Evolutionary conservation across 2,329 filamentous ascomycete genomes (phyloP).

Genomic region (Cladosporium sp.): DNA sequence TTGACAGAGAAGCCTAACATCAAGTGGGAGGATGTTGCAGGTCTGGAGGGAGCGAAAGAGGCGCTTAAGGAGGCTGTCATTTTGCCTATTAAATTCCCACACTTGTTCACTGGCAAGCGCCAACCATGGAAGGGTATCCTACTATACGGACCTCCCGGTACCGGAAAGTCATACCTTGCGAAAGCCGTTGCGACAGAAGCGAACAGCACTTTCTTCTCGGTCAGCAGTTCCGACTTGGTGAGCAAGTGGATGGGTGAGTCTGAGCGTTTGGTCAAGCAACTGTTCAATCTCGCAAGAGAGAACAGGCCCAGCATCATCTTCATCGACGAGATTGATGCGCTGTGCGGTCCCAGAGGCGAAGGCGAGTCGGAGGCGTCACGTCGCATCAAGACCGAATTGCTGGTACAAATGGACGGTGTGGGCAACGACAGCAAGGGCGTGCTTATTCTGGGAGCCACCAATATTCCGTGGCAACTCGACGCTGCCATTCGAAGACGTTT

Average conservation of each 20-base stretch:
- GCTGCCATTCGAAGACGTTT: slow-evolving; percentile 94
- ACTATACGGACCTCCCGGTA: slow-evolving; percentile 92
- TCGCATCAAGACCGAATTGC: slow-evolving; percentile 96
- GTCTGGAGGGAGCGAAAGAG: slow-evolving; percentile 90
- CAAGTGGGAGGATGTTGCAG: slow-evolving; percentile 97
- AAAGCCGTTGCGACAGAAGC: slow-evolving; percentile 98
- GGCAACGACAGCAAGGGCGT: slow-evolving; percentile 94
- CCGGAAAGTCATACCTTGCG: slow-evolving; percentile 94
- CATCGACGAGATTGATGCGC: slow-evolving; percentile 95
- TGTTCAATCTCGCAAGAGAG: slow-evolving; percentile 97
- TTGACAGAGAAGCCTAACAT: slow-evolving; percentile 94
- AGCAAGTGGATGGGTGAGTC: slow-evolving; percentile 99
- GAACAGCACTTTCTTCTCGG: slow-evolving; percentile 98
- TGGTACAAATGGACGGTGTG: slow-evolving; percentile 99
- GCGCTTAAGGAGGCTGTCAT: slow-evolving; percentile 97
- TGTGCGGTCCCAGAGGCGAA: slow-evolving; percentile 89
- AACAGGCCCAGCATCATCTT: slow-evolving; percentile 99
- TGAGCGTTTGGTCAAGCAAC: slow-evolving; percentile 96
- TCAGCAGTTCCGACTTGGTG: slow-evolving; percentile 94
- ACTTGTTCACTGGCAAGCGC: slow-evolving; percentile 91
- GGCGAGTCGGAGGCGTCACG: slow-evolving; percentile 96
- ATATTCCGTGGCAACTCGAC: slow-evolving; percentile 98
- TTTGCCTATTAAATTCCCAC: slow-evolving; percentile 96
- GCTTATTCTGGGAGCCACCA: slow-evolving; percentile 91
- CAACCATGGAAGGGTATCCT: slow-evolving; percentile 98